phyloP scores from a whole-genome alignment of 2,329 filamentous ascomycete genomes.

The Thielaviopsis euricoi region DNA sequence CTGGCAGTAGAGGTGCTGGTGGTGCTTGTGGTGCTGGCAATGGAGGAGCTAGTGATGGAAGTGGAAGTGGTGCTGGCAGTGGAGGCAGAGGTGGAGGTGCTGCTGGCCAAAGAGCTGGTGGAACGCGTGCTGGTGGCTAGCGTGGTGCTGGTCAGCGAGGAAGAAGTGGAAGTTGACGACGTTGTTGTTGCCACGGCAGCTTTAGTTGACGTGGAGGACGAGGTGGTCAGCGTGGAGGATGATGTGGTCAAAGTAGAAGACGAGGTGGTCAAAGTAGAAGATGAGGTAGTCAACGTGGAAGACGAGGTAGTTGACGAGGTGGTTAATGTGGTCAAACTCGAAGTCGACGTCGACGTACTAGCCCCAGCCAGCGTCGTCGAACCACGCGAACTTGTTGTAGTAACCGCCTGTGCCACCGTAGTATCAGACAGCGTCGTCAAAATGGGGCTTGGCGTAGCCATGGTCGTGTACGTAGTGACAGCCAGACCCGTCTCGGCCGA shows the following conservation, averaged over 20 bases:
- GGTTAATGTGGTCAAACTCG: neutral
- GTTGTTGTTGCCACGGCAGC: no score
- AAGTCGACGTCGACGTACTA: neutral
- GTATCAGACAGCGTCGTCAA: constrained; percentile 1
- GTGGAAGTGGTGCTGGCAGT: constrained; percentile 7
- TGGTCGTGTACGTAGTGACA: neutral
- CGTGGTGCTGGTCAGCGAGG: no score
- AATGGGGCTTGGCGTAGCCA: constrained; percentile 8
- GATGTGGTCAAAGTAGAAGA: neutral
- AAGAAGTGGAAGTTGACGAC: no score
- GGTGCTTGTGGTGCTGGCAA: constrained; percentile 12
- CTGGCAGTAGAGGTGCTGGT: constrained; percentile 10
- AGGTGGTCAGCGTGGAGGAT: neutral
- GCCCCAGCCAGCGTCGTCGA: neutral
- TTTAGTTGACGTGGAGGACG: no score
- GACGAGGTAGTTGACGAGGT: neutral
- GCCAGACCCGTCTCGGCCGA: neutral
- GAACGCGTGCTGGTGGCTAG: neutral
- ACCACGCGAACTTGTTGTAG: neutral
- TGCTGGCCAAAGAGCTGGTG: constrained; percentile 10
- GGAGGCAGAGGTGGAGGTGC: constrained; percentile 7
- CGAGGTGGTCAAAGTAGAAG: neutral
- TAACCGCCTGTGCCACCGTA: neutral
- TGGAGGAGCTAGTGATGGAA: constrained; percentile 17
- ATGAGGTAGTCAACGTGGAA: neutral